Conservation (phyloP, 108 stramenopile species). For the Cyclotella baltica region DNA sequence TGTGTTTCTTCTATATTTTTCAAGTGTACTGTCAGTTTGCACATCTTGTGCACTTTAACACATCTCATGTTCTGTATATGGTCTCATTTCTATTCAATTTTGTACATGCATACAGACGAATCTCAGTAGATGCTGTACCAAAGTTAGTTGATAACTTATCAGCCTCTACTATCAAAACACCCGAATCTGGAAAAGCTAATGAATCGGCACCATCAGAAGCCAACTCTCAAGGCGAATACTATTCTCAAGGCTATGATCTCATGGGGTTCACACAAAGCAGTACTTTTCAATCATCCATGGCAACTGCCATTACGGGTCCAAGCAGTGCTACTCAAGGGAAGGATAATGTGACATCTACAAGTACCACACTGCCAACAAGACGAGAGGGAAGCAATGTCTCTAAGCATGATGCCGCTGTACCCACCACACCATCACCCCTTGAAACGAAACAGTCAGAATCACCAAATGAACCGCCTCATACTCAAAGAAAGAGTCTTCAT, state of each 20-base stretch:
- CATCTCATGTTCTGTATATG: too few species aligned
- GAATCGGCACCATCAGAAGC: not conserved
- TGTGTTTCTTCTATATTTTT: too few species aligned
- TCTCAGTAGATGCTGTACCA: too few species aligned
- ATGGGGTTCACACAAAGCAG: not conserved
- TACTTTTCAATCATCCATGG: not conserved
- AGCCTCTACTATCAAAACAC: not conserved
- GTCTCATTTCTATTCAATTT: too few species aligned
- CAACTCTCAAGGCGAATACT: not conserved
- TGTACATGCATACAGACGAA: too few species aligned
- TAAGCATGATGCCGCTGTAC: not conserved
- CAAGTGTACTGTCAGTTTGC: too few species aligned
- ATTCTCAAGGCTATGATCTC: conserved; percentile 5
- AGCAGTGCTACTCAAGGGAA: not conserved
- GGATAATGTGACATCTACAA: not conserved
- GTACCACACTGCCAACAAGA: not conserved
- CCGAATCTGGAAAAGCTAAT: too few species aligned
- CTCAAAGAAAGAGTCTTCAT: conserved; percentile 2
- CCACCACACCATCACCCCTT: too few species aligned
- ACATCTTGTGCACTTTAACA: too few species aligned
- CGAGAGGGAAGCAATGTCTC: too few species aligned
- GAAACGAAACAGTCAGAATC: not conserved
- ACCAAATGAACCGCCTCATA: not conserved
- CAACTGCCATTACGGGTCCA: not conserved
- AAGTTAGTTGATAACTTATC: too few species aligned